These are phyloP conservation scores for Copromyces sp. DNA, from an alignment of 495 filamentous ascomycete genomes.

Conservation along the genomic window DNA sequence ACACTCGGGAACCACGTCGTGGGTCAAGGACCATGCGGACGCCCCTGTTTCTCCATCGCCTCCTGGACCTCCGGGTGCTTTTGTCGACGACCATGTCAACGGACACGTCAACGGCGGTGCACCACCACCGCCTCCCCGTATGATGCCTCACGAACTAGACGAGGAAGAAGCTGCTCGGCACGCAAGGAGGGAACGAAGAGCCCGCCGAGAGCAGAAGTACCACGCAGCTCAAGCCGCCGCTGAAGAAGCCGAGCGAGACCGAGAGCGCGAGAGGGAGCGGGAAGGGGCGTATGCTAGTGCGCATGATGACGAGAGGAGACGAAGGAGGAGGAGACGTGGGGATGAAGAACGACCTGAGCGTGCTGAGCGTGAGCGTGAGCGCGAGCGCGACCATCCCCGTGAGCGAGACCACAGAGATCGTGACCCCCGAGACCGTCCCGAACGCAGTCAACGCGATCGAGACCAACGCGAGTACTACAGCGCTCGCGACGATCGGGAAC, in stretches of 20 bases:
- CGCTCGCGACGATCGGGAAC: background rate
- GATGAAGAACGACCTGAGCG: background rate
- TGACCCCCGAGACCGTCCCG: slow-evolving; percentile 8
- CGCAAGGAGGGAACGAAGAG: slow-evolving; percentile 27
- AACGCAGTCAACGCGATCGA: background rate
- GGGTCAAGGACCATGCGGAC: slow-evolving; percentile 51
- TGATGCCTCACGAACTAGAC: slow-evolving; percentile 33
- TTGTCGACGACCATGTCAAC: slow-evolving; percentile 29
- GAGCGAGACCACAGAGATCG: slow-evolving; percentile 8
- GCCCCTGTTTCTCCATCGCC: slow-evolving; percentile 38
- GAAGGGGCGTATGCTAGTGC: slow-evolving; percentile 3
- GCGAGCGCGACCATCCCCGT: slow-evolving; percentile 7
- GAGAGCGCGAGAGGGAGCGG: slow-evolving; percentile 7
- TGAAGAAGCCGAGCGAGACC: slow-evolving; percentile 28
- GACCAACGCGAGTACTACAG: background rate
- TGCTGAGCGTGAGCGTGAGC: slow-evolving; percentile 9
- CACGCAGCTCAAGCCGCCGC: slow-evolving; percentile 34
- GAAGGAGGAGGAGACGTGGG: background rate
- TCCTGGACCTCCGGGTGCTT: slow-evolving; percentile 15
- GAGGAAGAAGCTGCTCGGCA: slow-evolving; percentile 33
- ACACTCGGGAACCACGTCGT: slow-evolving; percentile 46
- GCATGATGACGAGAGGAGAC: background rate
- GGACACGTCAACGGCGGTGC: background rate
- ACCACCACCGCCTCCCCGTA: background rate
- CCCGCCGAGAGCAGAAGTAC: slow-evolving; percentile 21